phyloP scores from a whole-genome alignment of 176 grass and related monocot species.

The Lolium rigidum region DNA sequence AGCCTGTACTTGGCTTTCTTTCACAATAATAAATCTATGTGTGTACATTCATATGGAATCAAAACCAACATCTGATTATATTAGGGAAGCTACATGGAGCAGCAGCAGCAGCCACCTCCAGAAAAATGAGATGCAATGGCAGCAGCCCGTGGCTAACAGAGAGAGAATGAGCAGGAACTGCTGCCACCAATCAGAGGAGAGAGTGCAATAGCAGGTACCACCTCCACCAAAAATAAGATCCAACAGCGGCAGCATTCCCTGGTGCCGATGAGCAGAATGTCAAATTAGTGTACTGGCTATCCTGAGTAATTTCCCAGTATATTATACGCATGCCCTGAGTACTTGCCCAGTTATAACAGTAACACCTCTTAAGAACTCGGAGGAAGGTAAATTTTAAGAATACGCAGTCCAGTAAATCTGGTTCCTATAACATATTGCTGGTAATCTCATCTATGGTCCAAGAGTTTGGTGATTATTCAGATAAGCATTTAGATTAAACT shows the following conservation, averaged over 20 bases:
- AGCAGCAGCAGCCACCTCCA: neutral
- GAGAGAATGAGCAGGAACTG: slow-evolving; percentile 8
- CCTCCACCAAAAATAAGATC: neutral
- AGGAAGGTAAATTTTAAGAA: neutral
- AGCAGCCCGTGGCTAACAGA: slow-evolving; percentile 5
- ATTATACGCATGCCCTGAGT: neutral
- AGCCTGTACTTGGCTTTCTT: neutral
- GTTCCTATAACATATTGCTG: neutral
- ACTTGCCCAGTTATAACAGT: neutral
- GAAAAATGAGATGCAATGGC: slow-evolving; percentile 12
- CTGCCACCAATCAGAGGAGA: neutral
- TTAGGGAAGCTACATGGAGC: slow-evolving; percentile 2
- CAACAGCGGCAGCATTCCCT: neutral
- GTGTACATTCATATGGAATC: neutral
- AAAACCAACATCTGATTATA: slow-evolving; percentile 5
- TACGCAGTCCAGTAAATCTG: neutral
- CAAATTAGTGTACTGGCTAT: neutral
- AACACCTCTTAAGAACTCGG: neutral
- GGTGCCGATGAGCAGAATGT: neutral
- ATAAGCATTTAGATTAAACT: neutral
- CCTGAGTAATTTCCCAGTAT: neutral
- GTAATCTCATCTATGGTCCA: slow-evolving; percentile 17
- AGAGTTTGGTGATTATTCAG: slow-evolving; percentile 10
- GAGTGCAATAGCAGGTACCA: neutral
- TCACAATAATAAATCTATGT: neutral